phyloP scores from a whole-genome alignment of 75 land plant species.

The Picea glauca region DNA sequence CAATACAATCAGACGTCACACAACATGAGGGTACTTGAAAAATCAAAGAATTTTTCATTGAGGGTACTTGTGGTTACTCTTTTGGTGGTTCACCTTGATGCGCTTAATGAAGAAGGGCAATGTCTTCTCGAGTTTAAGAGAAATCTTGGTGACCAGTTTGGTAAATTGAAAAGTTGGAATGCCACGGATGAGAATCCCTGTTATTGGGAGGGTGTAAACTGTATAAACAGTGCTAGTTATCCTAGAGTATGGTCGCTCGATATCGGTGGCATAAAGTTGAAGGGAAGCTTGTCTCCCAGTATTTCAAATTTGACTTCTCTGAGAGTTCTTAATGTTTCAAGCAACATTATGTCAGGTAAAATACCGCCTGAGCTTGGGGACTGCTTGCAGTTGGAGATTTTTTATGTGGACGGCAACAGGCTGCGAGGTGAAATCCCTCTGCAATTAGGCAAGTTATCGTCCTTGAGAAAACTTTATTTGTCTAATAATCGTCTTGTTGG shows the following conservation, averaged over 20 bases:
- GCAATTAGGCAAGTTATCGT: slow-evolving; percentile 23
- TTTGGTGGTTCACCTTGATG: neutral
- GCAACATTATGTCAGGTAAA: slow-evolving; percentile 48
- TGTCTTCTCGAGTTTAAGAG: slow-evolving; percentile 37
- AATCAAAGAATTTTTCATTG: neutral
- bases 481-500: slow-evolving; percentile 63
- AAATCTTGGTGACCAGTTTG: slow-evolving; percentile 19
- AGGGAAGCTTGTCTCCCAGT: slow-evolving; percentile 36
- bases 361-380: slow-evolving; percentile 40
- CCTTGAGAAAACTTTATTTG: slow-evolving; percentile 42
- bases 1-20: neutral
- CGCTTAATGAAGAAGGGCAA: slow-evolving; percentile 9
- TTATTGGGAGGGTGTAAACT: no score
- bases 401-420: slow-evolving; percentile 62
- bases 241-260: no score
- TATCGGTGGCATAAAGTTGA: no score
- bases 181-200: slow-evolving; percentile 40
- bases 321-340: slow-evolving; percentile 34
- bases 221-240: no score
- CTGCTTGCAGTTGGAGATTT: slow-evolving; percentile 29
- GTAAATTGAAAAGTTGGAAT: slow-evolving; percentile 39
- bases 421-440: slow-evolving; percentile 46
- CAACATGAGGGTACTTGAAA: neutral
- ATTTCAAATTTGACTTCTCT: slow-evolving; percentile 36
- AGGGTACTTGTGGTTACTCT: neutral